Conservation (phyloP, 139 green algal species). For the Picochlorum sp. region DNA sequence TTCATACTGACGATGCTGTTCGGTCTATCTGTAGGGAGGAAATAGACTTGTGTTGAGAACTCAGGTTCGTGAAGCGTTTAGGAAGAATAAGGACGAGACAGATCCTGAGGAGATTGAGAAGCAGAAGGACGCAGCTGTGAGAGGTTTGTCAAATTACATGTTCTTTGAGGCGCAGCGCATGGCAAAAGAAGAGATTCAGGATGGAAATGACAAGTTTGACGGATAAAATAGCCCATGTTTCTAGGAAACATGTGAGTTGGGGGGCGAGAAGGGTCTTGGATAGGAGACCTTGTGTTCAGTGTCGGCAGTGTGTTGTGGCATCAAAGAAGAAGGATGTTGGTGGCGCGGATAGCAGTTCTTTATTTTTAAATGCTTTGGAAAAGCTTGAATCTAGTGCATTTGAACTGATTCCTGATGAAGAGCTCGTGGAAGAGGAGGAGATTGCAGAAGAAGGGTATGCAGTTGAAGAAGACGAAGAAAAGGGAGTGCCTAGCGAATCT, state of each 20-base stretch:
- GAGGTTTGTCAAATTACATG: constrained; percentile 59
- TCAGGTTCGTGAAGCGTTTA: constrained; percentile 35
- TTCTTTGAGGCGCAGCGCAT: constrained; percentile 51
- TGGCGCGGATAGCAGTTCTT: neutral
- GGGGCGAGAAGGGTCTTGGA: neutral
- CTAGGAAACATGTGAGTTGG: neutral
- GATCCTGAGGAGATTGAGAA: constrained; percentile 48
- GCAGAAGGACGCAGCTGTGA: constrained; percentile 40
- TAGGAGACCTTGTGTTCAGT: neutral
- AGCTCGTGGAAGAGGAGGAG: neutral
- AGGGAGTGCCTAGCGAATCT: neutral
- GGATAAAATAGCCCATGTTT: constrained; percentile 13
- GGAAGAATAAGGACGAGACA: constrained; percentile 40
- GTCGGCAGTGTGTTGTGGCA: neutral
- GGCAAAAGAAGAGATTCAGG: constrained; percentile 40
- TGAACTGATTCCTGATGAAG: too few species aligned
- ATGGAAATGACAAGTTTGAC: constrained; percentile 35
- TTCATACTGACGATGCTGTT: too few species aligned
- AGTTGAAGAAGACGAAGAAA: neutral
- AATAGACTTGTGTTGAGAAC: constrained; percentile 29
- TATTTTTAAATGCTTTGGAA: neutral
- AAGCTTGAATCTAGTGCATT: neutral
- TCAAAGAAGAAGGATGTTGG: neutral
- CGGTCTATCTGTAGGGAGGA: constrained; percentile 20
- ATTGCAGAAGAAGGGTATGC: neutral